A percentile compares a stretch with the other conserved stretches of the same genome.
Conservation (phyloP, 176 grass and related monocot species). For the Bromus sterilis region DNA sequence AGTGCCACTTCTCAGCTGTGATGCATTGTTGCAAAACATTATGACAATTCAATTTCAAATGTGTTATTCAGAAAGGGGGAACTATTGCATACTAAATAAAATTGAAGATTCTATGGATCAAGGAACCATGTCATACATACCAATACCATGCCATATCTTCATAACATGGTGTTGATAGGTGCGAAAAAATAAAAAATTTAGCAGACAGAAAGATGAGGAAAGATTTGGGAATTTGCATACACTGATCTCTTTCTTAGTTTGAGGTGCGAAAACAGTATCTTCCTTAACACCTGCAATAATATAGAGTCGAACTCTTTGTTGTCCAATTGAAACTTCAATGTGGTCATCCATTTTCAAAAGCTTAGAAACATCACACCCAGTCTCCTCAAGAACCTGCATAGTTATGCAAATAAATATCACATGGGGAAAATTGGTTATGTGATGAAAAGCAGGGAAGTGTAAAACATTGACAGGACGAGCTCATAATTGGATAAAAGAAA, state of each 20-base stretch:
- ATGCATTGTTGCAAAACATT: neutral
- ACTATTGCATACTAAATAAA: neutral
- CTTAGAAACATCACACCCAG: conserved; percentile 84
- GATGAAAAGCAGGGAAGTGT: neutral
- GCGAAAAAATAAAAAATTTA: neutral
- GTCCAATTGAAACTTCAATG: conserved; percentile 80
- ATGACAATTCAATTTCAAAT: neutral
- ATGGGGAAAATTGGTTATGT: neutral
- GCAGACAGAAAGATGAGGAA: neutral
- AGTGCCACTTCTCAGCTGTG: neutral
- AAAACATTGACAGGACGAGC: neutral
- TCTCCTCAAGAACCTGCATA: conserved; percentile 88
- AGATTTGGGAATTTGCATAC: conserved; percentile 36
- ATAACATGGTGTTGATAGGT: neutral
- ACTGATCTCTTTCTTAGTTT: conserved; percentile 99
- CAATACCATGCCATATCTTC: neutral
- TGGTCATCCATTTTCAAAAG: conserved; percentile 67
- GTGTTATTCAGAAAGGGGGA: neutral
- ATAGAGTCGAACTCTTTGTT: conserved; percentile 88
- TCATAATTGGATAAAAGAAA: neutral
- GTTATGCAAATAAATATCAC: neutral
- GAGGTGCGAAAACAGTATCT: conserved; percentile 80
- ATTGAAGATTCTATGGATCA: neutral
- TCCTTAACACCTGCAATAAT: conserved; percentile 77
- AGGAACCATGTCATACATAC: neutral